Conservation (phyloP, 2,329 filamentous ascomycete genomes). For the Apiospora aurea region DNA sequence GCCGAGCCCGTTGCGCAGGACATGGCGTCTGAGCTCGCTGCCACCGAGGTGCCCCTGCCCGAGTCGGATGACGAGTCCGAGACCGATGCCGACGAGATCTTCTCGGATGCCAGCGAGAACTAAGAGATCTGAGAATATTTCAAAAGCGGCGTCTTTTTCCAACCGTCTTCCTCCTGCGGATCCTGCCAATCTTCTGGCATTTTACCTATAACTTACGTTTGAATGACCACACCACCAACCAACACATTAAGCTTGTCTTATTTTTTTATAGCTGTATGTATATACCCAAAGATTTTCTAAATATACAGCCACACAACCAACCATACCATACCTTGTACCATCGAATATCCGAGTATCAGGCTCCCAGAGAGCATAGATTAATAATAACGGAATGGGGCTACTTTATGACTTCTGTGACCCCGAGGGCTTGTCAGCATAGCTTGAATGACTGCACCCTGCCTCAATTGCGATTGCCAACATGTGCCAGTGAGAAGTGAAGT, state of each 20-base stretch:
- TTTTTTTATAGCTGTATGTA: constrained; percentile 9
- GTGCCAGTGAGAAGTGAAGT: background rate
- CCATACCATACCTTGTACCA: background rate
- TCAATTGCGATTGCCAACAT: background rate
- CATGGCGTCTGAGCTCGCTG: background rate
- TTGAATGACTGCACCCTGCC: no score
- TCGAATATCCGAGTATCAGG: background rate
- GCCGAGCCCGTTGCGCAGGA: background rate
- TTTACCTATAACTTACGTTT: constrained; percentile 12
- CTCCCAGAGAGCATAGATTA: constrained; percentile 9
- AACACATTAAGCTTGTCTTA: background rate
- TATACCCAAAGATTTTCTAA: constrained; percentile 6
- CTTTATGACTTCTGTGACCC: background rate
- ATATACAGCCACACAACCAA: constrained; percentile 10
- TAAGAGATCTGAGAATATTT: background rate
- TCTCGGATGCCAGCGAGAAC: background rate
- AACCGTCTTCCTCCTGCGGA: background rate
- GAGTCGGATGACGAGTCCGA: background rate
- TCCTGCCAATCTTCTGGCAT: background rate
- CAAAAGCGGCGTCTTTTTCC: constrained; percentile 2
- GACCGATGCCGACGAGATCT: background rate
- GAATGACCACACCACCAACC: background rate
- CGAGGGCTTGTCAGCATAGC: no score
- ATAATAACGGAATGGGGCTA: constrained; percentile 10
- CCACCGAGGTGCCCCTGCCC: background rate